Base-by-base conservation (phyloP, 2,329 filamentous ascomycete genomes). In the Pyrenochaeta sp. region DNA sequence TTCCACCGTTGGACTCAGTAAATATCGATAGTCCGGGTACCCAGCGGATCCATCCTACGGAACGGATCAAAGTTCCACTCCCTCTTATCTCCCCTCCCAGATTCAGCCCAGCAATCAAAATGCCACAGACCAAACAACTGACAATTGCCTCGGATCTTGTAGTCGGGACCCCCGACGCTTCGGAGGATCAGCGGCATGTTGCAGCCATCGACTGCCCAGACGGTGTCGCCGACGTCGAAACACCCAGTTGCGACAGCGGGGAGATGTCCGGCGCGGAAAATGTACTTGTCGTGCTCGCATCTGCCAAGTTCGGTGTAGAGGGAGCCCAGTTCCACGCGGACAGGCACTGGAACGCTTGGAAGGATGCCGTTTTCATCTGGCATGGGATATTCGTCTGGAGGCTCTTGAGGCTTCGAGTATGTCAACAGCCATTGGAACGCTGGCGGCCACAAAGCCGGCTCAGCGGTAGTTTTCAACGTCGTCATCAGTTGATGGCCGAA, bases 41-140 rank as follows among this genome's bases (percentile, higher is more conserved):
- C 47, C 32, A 38, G 14, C 7, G 26, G 29, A 13, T 45, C 35
- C 48, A 52, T 44, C 23, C 37, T 37, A 13, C 48, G 48, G 15
- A 52, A 52, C 7, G 48, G 48, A 22, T 52, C 35, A 17, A 52
- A 52, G 8, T 45, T 34, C 48, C 48, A 52, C 28, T 46, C 22
- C 30, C 42, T 37, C 11, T 44, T 35, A 10, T 41, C 28, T 7
- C 44, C 48, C 13, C 32, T 42, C 4, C 48, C 48, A 27, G 41
- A 27, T 27, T 37, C 44, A 6, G 20, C 32, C 41, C 41, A 52
- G 26, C 48, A 52, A 22, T 49, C 44, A 20, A 49, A 26, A 14
- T 52, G 48, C 13, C 37, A 38, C 19, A 52, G 22, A 10, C 44
- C 41, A 14, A 52, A 39, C 26, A 52, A n/a, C 8, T 48, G 29